Conservation (phyloP, 2,329 filamentous ascomycete species). For the Fusarium chaquense region DNA sequence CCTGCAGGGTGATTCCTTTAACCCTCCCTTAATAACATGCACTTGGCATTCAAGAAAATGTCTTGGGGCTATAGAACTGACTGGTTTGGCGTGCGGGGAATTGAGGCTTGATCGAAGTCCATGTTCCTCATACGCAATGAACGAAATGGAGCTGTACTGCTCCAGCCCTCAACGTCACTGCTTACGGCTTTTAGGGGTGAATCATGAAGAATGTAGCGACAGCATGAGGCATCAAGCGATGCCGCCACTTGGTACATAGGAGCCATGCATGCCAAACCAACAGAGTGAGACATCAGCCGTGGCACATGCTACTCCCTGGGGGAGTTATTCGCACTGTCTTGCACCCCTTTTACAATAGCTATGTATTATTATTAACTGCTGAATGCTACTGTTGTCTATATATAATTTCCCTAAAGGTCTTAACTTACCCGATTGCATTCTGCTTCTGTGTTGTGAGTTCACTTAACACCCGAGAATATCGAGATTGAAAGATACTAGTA, state of each 20-base stretch:
- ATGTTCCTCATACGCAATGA: neutral
- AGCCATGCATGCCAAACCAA: neutral
- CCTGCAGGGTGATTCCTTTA: constrained; percentile 13
- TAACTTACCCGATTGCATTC: too few species aligned
- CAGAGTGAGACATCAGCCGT: neutral
- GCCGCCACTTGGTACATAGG: neutral
- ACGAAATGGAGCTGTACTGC: neutral
- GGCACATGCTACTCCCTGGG: neutral
- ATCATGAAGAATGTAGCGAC: neutral
- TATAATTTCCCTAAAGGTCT: too few species aligned
- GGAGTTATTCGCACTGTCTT: neutral
- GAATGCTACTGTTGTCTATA: too few species aligned
- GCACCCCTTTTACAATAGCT: too few species aligned
- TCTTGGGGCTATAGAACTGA: neutral
- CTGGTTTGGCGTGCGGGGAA: neutral
- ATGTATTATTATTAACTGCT: too few species aligned
- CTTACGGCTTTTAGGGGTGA: neutral
- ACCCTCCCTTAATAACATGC: neutral
- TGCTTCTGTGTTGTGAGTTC: too few species aligned
- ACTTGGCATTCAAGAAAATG: constrained; percentile 1
- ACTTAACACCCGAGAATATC: too few species aligned
- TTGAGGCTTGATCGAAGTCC: neutral
- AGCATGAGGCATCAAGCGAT: constrained; percentile 32
- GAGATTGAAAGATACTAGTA: too few species aligned
- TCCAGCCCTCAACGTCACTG: neutral